Base-by-base conservation (phyloP, 192 early-diverging fungal genomes). In the Backusella tarrabulga region DNA sequence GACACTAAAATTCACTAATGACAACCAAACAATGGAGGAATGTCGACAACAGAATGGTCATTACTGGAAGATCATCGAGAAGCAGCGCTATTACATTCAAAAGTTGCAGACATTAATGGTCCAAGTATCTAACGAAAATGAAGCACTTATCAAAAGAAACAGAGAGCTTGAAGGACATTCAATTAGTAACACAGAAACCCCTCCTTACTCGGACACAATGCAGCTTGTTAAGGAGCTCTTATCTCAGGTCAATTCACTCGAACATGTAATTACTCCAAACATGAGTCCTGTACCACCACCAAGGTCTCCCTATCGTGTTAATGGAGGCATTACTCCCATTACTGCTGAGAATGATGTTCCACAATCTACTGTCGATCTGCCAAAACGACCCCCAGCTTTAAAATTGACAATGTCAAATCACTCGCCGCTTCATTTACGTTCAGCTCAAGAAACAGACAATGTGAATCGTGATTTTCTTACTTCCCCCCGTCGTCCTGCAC, bases 51-150 rank as follows among this genome's bases (percentile, higher is more conserved):
- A 96, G 79, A 96, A 95, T 68, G 92, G 91, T 17, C 92, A 93
- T 79, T 90, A 97, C 29, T 97, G 95, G 94, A 94, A 93, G 82
- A 92, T 96, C 73, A 93, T 97, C 72, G 95, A 96, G 79, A 91
- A 93, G 73, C 96, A 98, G 85, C 86, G 93, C 63, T 80, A 84
- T 41, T 93, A 96, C 50, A 97, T 98, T 73, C 92, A 94, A 67
- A 92, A 93, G 67, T 85, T 98, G 73, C 93, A 95, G 86, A 92
- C 90, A 75, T 84, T 88, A 26, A 71, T 84, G 17, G 54, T 81
- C 29, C 77, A 82, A 40, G 26, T 88, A 23, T 68, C 76, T 0
- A 60, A 81, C 12, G 85, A 85, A 34, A 75, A 84, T 41, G 87
- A 88, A 66, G 75, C 80, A 12, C 71, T 87, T n/a, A 6, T 32